A percentile compares a stretch with the other conserved stretches of the same genome.
phyloP scores from a whole-genome alignment of 23 red algal genomes.

The Gracilariopsis chorda region DNA sequence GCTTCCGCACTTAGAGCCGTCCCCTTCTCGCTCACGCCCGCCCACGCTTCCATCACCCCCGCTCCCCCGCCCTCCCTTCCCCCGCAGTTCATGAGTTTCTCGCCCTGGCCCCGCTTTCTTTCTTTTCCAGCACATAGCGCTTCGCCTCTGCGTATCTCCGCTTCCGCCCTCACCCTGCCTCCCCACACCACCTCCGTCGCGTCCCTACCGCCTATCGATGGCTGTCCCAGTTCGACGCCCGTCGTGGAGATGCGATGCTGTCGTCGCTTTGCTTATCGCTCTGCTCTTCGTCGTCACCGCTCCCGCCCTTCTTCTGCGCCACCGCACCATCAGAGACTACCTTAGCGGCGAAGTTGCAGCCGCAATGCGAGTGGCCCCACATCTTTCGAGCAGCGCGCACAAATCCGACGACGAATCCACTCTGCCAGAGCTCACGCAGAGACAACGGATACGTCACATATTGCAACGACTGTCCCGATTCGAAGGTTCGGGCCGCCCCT shows the following conservation, averaged over 20 bases:
- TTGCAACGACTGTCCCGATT: constrained; percentile 16
- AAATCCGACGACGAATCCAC: neutral
- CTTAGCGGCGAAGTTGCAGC: neutral
- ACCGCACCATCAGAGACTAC: constrained; percentile 1
- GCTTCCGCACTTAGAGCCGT: no score
- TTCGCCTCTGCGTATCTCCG: no score
- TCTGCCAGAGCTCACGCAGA: neutral
- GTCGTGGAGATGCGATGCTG: neutral
- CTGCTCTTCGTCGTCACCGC: neutral
- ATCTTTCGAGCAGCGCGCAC: neutral
- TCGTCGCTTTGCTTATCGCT: neutral
- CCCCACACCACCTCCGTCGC: no score
- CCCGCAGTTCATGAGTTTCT: no score
- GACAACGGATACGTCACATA: constrained; percentile 12
- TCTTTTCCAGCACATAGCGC: no score
- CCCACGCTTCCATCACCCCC: no score
- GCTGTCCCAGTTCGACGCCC: neutral
- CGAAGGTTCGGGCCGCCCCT: constrained; percentile 5
- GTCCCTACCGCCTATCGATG: neutral
- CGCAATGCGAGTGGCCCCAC: neutral
- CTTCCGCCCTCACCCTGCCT: no score
- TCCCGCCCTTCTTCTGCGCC: neutral
- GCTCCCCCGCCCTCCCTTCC: no score
- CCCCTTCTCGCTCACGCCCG: no score
- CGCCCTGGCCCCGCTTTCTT: no score